Conservation (phyloP, 176 grass and related monocot species). For the Triticum dicoccoides region DNA sequence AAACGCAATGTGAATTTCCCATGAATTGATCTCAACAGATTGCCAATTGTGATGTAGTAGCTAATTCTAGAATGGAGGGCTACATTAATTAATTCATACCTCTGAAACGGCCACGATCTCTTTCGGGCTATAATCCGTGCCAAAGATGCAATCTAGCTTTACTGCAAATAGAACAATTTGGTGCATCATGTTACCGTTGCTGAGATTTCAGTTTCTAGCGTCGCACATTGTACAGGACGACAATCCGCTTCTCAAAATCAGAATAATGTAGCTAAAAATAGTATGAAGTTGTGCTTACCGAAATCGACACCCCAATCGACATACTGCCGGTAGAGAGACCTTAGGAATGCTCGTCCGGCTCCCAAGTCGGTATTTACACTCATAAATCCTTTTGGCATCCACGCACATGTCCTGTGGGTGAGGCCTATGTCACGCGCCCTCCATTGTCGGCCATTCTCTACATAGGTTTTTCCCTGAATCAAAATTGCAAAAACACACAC, state of each 20-base stretch:
- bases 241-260: background rate
- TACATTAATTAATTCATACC: constrained; percentile 30
- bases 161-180: constrained; percentile 38
- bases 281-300: constrained; percentile 14
- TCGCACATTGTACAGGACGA: no score
- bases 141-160: constrained; percentile 93
- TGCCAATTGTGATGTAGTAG: background rate
- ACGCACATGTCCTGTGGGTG: constrained; percentile 66
- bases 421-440: constrained; percentile 66
- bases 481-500: background rate
- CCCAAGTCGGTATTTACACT: constrained; percentile 73
- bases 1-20: background rate
- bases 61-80: background rate
- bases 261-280: background rate
- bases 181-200: background rate
- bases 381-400: constrained; percentile 91
- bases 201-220: no score
- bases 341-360: constrained; percentile 79
- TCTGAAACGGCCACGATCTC: constrained; percentile 74
- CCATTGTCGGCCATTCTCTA: constrained; percentile 56
- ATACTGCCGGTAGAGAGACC: constrained; percentile 76
- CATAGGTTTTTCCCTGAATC: constrained; percentile 47
- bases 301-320: constrained; percentile 89
- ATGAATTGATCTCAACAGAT: background rate
- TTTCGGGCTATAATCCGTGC: constrained; percentile 71